phyloP scores from a whole-genome alignment of 2,329 filamentous ascomycete genomes.

The Claviceps humidiphila region DNA sequence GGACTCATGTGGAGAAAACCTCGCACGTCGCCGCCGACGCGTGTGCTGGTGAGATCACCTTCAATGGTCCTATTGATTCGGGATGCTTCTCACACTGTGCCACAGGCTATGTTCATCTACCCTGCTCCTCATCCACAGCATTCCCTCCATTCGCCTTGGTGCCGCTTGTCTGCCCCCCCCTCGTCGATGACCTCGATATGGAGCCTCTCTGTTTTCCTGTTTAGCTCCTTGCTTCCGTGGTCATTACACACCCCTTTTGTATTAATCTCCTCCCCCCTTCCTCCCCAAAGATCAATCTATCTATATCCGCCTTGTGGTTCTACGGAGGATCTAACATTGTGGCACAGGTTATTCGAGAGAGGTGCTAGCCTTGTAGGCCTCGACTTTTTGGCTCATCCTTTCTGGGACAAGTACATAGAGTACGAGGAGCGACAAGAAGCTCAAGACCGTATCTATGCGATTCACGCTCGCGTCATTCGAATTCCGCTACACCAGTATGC shows the following conservation, averaged over 20 bases:
- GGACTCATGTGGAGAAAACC: constrained; percentile 14
- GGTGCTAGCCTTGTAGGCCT: constrained; percentile 74
- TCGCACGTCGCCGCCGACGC: constrained; percentile 24
- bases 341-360: constrained; percentile 77
- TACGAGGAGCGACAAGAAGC: constrained; percentile 86
- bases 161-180: constrained; percentile 17
- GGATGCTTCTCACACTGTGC: constrained; percentile 52
- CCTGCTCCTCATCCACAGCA: constrained; percentile 24
- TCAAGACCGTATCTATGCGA: constrained; percentile 70
- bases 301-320: neutral
- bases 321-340: constrained; percentile 14
- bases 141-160: constrained; percentile 18
- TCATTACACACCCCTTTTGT: constrained; percentile 33
- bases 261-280: constrained; percentile 34
- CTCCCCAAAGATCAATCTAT: constrained; percentile 2
- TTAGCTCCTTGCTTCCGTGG: constrained; percentile 38
- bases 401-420: constrained; percentile 98
- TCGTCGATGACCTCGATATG: constrained; percentile 15
- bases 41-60: constrained; percentile 59
- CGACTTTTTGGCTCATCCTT: constrained; percentile 87
- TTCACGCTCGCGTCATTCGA: constrained; percentile 69
- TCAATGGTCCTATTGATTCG: constrained; percentile 41
- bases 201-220: constrained; percentile 25
- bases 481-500: constrained; percentile 95
- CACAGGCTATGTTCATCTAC: constrained; percentile 44